Conservation (phyloP, 2,329 filamentous ascomycete species). For the Sclerotinia glacialis region DNA sequence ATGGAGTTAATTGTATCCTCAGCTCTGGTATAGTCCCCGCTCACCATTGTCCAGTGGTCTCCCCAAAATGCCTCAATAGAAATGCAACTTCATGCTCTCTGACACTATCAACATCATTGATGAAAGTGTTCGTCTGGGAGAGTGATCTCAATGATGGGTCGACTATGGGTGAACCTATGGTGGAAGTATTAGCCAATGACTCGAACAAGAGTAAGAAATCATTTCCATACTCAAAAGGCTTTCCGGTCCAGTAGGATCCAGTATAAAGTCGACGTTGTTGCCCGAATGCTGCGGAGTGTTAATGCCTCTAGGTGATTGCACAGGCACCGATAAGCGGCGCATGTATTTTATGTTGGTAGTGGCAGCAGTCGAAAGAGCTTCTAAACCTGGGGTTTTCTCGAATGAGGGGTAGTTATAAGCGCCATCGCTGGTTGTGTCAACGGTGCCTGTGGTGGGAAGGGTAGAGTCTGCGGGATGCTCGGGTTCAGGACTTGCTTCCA, state of each 20-base stretch:
- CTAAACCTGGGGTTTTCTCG: conserved; percentile 50
- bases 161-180: conserved; percentile 44
- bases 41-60: conserved; percentile 57
- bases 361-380: conserved; percentile 53
- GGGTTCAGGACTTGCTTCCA: conserved; percentile 44
- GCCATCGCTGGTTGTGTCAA: conserved; percentile 30
- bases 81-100: conserved; percentile 58
- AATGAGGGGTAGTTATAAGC: conserved; percentile 29
- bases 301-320: conserved; percentile 28
- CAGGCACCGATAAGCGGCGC: conserved; percentile 29
- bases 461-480: conserved; percentile 32
- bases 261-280: conserved; percentile 54
- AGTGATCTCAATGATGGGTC: conserved; percentile 43
- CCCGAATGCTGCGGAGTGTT: conserved; percentile 33
- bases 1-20: conserved; percentile 24
- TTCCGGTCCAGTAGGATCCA: conserved; percentile 44
- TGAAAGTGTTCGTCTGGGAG: conserved; percentile 11
- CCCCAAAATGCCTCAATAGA: conserved; percentile 57
- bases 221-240: conserved; percentile 27
- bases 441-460: conserved; percentile 24
- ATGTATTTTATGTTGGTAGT: conserved; percentile 43
- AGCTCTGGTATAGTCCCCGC: conserved; percentile 22
- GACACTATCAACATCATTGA: conserved; percentile 36
- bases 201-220: too few relatives aligned
- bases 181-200: conserved; percentile 32